phyloP scores from a whole-genome alignment of 148 eudicot genomes.

The Camellia granthamiana region DNA sequence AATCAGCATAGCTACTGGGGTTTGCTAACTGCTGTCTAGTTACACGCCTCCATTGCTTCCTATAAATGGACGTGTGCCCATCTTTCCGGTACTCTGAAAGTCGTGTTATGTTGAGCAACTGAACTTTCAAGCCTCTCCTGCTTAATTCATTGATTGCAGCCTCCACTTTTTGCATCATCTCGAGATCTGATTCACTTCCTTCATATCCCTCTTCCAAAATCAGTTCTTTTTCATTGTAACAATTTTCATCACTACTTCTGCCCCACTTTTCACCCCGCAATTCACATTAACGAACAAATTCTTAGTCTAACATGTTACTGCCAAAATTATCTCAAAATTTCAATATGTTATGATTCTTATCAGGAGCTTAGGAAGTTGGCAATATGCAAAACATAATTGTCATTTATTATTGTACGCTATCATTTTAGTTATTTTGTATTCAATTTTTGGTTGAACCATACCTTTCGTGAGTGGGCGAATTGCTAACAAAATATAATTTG shows the following conservation, averaged over 20 bases:
- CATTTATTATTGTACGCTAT: too few relatives aligned
- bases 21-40: neutral
- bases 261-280: constrained; percentile 19
- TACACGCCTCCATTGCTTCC: neutral
- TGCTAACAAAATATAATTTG: constrained; percentile 6
- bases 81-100: constrained; percentile 16
- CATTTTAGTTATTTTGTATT: too few relatives aligned
- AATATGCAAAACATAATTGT: too few relatives aligned
- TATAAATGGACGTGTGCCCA: constrained; percentile 14
- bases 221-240: constrained; percentile 12
- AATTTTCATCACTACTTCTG: neutral
- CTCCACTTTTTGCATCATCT: neutral
- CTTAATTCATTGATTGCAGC: neutral
- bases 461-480: constrained; percentile 9
- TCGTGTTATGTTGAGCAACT: constrained; percentile 9
- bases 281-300: too few relatives aligned
- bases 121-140: neutral
- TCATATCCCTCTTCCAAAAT: neutral
- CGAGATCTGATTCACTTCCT: neutral
- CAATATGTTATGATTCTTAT: too few relatives aligned
- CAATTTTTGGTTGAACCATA: neutral
- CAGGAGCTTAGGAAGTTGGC: too few relatives aligned
- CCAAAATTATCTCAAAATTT: too few relatives aligned
- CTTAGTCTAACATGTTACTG: neutral
- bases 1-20: constrained; percentile 7